These are phyloP conservation scores for Cryphonectria parasitica DNA, from an alignment of 2,329 filamentous ascomycete species.

Conservation along the genomic window DNA sequence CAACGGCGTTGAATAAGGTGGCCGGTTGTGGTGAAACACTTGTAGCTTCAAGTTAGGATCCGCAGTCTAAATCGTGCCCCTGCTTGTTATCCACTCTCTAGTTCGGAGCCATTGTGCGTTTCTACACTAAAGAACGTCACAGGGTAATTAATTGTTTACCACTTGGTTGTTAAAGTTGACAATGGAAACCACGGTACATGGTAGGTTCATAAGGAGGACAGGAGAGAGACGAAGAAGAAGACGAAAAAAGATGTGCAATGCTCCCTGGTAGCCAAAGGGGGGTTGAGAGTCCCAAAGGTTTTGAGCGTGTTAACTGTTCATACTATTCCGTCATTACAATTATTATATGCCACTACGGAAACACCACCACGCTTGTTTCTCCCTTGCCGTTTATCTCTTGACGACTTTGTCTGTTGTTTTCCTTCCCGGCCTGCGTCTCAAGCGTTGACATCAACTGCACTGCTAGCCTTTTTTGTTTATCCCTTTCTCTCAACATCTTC, in stretches of 20 bases:
- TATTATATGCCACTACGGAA: neutral
- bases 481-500: neutral
- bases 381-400: too few species aligned
- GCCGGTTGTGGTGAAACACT: neutral
- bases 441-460: neutral
- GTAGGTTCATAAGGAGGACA: too few species aligned
- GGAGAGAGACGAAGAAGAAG: too few species aligned
- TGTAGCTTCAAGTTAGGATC: neutral
- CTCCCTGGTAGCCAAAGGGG: too few species aligned
- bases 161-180: neutral
- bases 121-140: neutral
- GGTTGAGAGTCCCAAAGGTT: neutral
- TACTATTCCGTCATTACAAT: neutral
- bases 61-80: neutral
- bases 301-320: neutral
- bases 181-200: too few species aligned
- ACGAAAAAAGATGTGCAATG: too few species aligned
- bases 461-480: too few species aligned
- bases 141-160: too few species aligned
- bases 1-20: neutral
- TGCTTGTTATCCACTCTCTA: neutral
- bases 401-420: neutral
- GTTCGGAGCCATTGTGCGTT: neutral
- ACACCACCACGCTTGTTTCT: too few species aligned
- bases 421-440: neutral